Evolutionary conservation across 164 flowering plant genomes (phyloP).

Genomic region (Umbilicus rupestris): DNA sequence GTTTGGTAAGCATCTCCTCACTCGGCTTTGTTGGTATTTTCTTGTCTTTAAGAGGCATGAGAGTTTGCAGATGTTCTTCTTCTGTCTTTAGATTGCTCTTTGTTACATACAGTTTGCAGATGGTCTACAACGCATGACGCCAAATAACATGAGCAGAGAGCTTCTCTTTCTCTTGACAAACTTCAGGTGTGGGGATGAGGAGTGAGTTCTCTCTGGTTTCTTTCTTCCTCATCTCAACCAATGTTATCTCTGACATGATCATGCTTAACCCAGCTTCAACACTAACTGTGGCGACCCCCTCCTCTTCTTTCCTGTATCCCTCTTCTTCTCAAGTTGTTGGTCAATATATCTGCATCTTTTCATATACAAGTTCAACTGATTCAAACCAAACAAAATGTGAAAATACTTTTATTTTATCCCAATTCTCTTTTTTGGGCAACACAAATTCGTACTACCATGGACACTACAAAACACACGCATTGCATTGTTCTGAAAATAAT

Average conservation of each 20-base stretch:
- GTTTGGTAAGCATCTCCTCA: neutral
- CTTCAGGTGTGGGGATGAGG: too few relatives aligned
- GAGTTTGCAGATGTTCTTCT: neutral
- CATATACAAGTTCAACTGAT: neutral
- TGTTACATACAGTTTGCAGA: too few relatives aligned
- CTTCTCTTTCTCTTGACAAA: too few relatives aligned
- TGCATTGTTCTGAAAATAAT: too few relatives aligned
- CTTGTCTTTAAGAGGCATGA: neutral
- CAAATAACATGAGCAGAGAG: too few relatives aligned
- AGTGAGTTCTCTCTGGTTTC: conserved; percentile 68
- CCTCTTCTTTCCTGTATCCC: conserved; percentile 70
- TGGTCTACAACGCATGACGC: too few relatives aligned
- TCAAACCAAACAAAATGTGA: neutral
- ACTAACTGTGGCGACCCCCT: conserved; percentile 65
- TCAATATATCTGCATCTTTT: neutral
- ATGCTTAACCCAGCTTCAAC: conserved; percentile 69
- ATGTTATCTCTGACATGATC: conserved; percentile 43
- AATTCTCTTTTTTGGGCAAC: too few relatives aligned
- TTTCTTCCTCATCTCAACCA: conserved; percentile 58
- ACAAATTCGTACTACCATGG: too few relatives aligned
- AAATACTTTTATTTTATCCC: too few relatives aligned
- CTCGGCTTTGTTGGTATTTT: neutral
- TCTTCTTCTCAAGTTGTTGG: conserved; percentile 9
- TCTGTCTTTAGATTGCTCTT: neutral
- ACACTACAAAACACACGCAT: too few relatives aligned